phyloP scores from a whole-genome alignment of 805 yeast genomes.

The Wickerhamomyces subpelliculosus region DNA sequence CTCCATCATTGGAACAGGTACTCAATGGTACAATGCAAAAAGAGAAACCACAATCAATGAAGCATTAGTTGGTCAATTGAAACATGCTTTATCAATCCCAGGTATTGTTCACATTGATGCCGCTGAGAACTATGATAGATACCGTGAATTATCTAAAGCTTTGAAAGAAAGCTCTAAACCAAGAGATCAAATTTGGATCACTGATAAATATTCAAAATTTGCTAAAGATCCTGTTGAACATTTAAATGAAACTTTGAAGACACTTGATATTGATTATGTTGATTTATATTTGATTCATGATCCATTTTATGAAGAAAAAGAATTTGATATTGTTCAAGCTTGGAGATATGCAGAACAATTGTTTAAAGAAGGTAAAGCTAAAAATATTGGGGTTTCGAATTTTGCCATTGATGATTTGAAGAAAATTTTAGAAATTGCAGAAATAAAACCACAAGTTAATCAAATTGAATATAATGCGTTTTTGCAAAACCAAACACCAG shows the following conservation, averaged over 20 bases:
- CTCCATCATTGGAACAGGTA: conserved; percentile 53
- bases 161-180: conserved; percentile 31
- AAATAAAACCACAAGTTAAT: conserved; percentile 45
- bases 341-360: conserved; percentile 46
- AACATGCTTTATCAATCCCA: conserved; percentile 27
- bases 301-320: conserved; percentile 33
- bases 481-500: conserved; percentile 62
- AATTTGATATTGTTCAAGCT: conserved; percentile 37
- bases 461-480: conserved; percentile 65
- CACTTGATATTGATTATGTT: conserved; percentile 36
- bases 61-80: conserved; percentile 25
- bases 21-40: conserved; percentile 42
- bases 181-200: conserved; percentile 46
- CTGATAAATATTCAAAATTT: conserved; percentile 41
- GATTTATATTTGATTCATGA: conserved; percentile 47
- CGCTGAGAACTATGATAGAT: conserved; percentile 51
- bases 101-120: conserved; percentile 54
- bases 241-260: conserved; percentile 30
- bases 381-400: conserved; percentile 57
- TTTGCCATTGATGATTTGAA: conserved; percentile 41
- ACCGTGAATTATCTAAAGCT: conserved; percentile 46
- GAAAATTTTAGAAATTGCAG: conserved; percentile 29
- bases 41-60: conserved; percentile 21
- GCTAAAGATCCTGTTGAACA: conserved; percentile 34
- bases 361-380: conserved; percentile 45